Evolutionary conservation across 306 rosid genomes (phyloP).

Genomic region (Quercus parvula): DNA sequence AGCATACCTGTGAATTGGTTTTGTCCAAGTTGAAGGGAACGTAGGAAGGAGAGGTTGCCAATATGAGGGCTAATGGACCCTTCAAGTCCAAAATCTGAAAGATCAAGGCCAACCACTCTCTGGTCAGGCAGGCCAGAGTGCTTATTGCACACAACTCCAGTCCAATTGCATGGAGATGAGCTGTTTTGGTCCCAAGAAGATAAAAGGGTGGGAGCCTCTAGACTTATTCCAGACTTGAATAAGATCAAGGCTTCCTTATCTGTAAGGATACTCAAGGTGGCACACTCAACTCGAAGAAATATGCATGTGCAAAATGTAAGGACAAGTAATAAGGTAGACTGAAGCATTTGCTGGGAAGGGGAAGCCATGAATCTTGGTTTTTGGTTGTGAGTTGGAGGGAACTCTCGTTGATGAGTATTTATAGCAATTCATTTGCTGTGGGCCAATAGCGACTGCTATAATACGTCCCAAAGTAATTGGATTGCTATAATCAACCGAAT

Average conservation of each 20-base stretch:
- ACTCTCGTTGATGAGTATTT: too few relatives aligned
- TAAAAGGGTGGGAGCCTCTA: constrained; percentile 19
- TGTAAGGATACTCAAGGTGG: constrained; percentile 35
- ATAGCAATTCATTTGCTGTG: too few relatives aligned
- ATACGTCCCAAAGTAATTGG: too few relatives aligned
- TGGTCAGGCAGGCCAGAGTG: neutral
- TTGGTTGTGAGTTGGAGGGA: constrained; percentile 10
- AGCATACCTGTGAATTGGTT: constrained; percentile 47
- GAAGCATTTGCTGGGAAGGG: constrained; percentile 4
- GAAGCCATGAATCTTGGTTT: constrained; percentile 26
- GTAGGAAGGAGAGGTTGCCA: constrained; percentile 55
- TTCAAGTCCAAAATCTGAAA: constrained; percentile 42
- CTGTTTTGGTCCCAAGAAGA: constrained; percentile 41
- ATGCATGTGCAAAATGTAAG: neutral
- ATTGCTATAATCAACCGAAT: too few relatives aligned
- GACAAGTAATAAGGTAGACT: constrained; percentile 9
- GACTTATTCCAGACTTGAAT: constrained; percentile 38
- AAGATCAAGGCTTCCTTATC: constrained; percentile 63
- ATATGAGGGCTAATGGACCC: constrained; percentile 49
- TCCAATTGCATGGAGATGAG: constrained; percentile 61
- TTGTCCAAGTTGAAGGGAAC: constrained; percentile 44
- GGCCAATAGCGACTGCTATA: too few relatives aligned
- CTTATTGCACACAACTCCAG: constrained; percentile 51
- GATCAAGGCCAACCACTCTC: constrained; percentile 48
- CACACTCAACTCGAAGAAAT: constrained; percentile 23